Base-by-base conservation (phyloP, 257 asterid species). In the Coffea eugenioides region DNA sequence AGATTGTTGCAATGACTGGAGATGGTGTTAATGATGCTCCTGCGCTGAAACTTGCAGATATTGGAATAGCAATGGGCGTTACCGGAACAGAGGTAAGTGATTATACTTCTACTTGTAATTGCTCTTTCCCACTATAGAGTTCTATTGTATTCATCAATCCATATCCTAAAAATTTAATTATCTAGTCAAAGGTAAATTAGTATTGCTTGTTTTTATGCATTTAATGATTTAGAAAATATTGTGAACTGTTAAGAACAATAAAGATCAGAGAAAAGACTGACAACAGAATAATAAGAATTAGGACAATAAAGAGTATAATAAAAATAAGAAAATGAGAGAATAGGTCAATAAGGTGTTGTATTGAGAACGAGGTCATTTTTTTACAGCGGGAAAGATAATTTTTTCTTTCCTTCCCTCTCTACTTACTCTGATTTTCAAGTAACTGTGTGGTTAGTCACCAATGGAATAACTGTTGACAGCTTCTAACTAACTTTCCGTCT, bases 21-120 rank as follows among this genome's bases (percentile, higher is more conserved):
- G 98, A 95, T 81, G 98, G 98, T 23, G 97, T 95, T 54, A 95
- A 93, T 81, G 98, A 95, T 88, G 98, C 98, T 65, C 98, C 98
- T 59, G 98, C 98, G 4, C 80, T 95, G 20, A 95, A 93, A 87
- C 94, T 91, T 48, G 98, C 98, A 72, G 97, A 93, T 83, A 90
- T 95, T 80, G 98, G 98, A 62, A 93, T 94, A 66, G 97, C 98
- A 46, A 95, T 95, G 98, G 98, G 98, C 57, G 88, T 95, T 54
- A 81, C 98, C 31, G 98, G 98, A 67, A 92, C 98, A 45, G 98
- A 95, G 98, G 98, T 93, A 79, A 77, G 34, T 6, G 59, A 57
- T 41, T 41, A 36, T 49, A 23, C 7, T 25, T 18, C 12, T 69
- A 36, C 36, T 54, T 10, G 69, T 16, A 12, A 74, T 73, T 64